A percentile compares a stretch with the other conserved stretches of the same genome.
Conservation (phyloP, 176 grass and related monocot species). For the Triticum turgidum region DNA sequence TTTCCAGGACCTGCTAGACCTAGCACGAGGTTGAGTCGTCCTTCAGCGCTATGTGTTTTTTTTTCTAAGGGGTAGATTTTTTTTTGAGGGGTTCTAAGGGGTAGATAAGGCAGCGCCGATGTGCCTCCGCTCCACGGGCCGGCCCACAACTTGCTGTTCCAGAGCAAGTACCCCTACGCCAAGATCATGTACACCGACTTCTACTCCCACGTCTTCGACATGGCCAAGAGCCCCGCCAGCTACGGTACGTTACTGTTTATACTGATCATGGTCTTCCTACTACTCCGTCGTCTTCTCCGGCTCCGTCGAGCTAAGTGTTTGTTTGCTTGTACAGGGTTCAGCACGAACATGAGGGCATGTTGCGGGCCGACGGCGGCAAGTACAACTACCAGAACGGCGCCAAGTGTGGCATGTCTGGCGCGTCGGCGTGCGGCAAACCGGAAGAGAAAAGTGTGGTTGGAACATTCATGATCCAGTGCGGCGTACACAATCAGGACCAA, state of each 20-base stretch:
- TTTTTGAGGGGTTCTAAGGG: too few relatives aligned
- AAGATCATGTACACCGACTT: constrained; percentile 83
- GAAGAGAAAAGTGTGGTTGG: neutral
- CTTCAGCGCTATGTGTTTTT: too few relatives aligned
- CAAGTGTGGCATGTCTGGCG: constrained; percentile 61
- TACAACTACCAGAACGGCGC: constrained; percentile 80
- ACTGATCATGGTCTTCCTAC: neutral
- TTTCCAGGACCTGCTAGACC: too few relatives aligned
- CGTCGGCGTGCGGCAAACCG: constrained; percentile 53
- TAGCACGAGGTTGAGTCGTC: too few relatives aligned
- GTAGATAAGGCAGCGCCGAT: too few relatives aligned
- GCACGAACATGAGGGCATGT: constrained; percentile 58
- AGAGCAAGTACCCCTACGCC: constrained; percentile 39
- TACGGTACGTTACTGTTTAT: constrained; percentile 35
- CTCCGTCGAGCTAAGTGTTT: neutral
- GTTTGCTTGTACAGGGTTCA: constrained; percentile 38
- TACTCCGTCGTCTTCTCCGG: neutral
- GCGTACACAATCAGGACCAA: neutral
- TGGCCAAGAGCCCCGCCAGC: constrained; percentile 52
- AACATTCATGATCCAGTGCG: neutral
- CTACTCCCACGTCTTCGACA: constrained; percentile 70
- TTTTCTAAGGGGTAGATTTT: too few relatives aligned
- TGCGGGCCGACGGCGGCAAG: constrained; percentile 71
- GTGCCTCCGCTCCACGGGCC: too few relatives aligned
- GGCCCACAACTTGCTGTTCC: constrained; percentile 71